These are phyloP conservation scores for Perkinsus marinus DNA, from an alignment of 169 alveolate species.

Conservation along the genomic window DNA sequence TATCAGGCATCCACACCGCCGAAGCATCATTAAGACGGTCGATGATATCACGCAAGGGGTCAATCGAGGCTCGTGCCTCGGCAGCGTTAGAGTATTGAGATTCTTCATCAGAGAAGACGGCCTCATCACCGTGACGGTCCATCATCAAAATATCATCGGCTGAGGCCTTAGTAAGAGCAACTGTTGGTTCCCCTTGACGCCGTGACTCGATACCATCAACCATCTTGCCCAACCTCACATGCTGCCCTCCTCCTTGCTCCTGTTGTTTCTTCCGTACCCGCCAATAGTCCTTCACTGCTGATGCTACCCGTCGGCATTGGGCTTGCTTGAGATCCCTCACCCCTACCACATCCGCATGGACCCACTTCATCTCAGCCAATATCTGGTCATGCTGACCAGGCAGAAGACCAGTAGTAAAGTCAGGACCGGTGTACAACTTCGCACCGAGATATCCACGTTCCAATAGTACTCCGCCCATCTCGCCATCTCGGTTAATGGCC, in stretches of 20 bases:
- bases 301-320: not conserved
- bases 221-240: not conserved
- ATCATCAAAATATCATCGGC: not conserved
- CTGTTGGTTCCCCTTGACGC: not conserved
- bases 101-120: not conserved
- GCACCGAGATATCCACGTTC: not conserved
- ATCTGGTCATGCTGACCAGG: not conserved
- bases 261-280: not conserved
- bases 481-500: not conserved
- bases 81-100: not conserved
- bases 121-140: not conserved
- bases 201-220: not conserved
- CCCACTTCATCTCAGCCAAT: not conserved
- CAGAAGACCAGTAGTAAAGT: not conserved
- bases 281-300: not conserved
- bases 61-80: not conserved
- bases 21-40: not conserved
- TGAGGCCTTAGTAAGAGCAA: not conserved
- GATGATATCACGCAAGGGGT: not conserved
- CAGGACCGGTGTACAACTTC: not conserved
- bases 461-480: not conserved
- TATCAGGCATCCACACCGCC: not conserved
- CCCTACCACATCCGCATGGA: not conserved
- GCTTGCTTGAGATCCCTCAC: not conserved
- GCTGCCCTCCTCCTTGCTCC: not conserved